Evolutionary conservation across 352 stramenopile species (phyloP).

Genomic region (Peronosclerospora sorghi): DNA sequence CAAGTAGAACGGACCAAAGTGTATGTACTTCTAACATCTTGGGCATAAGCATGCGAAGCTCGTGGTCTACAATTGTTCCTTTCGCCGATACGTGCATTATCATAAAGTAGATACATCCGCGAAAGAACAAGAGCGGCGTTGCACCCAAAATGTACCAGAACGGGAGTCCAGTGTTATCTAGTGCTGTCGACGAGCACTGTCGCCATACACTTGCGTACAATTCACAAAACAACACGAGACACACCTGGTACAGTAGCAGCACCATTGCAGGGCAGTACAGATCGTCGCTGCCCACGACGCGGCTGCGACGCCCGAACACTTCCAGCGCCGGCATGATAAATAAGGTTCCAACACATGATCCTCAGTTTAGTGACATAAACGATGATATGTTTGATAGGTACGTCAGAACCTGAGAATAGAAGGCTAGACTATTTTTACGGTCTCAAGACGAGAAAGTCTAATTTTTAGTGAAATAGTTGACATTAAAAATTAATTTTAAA

Average conservation of each 20-base stretch:
- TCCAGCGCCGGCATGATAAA: slow-evolving; percentile 63
- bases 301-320: slow-evolving; percentile 69
- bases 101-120: slow-evolving; percentile 80
- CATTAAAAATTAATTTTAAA: too few relatives aligned
- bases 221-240: slow-evolving; percentile 46
- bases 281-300: slow-evolving; percentile 77
- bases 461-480: too few relatives aligned
- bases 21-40: slow-evolving; percentile 64
- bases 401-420: too few relatives aligned
- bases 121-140: slow-evolving; percentile 62
- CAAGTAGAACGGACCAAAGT: slow-evolving; percentile 62
- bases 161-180: slow-evolving; percentile 43
- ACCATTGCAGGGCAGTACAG: slow-evolving; percentile 76
- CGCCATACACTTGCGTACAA: slow-evolving; percentile 56
- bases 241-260: slow-evolving; percentile 67
- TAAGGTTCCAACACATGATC: too few relatives aligned
- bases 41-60: slow-evolving; percentile 81
- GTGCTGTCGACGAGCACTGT: slow-evolving; percentile 48
- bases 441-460: too few relatives aligned
- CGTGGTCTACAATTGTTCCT: slow-evolving; percentile 78
- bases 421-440: too few relatives aligned
- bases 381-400: too few relatives aligned
- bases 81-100: slow-evolving; percentile 75
- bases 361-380: too few relatives aligned
- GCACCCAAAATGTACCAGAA: slow-evolving; percentile 75